These are phyloP conservation scores for Astraeus odoratus DNA, from an alignment of 768 basidiomycete species.

Conservation along the genomic window DNA sequence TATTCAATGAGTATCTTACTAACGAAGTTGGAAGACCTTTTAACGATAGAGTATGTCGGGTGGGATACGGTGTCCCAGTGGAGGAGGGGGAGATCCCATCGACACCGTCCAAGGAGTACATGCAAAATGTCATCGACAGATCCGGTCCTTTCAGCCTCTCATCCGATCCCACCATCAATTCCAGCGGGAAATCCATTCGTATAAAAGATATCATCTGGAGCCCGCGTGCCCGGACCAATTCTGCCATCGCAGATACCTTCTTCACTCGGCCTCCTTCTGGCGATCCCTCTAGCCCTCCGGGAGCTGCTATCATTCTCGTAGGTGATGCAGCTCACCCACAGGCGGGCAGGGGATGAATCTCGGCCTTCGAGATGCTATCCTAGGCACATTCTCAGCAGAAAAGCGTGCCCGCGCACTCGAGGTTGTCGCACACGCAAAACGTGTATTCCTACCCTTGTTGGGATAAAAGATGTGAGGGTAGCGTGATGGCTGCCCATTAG, in stretches of 20 bases:
- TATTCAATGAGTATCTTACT: slow-evolving; percentile 16
- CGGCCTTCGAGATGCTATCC: slow-evolving; percentile 40
- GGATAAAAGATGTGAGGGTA: slow-evolving; percentile 16
- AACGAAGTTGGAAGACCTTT: slow-evolving; percentile 3
- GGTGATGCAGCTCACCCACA: slow-evolving; percentile 51
- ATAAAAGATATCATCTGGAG: slow-evolving; percentile 38
- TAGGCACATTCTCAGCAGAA: slow-evolving; percentile 30
- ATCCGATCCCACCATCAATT: slow-evolving; percentile 30
- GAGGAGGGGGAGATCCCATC: slow-evolving; percentile 29
- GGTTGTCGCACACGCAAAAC: slow-evolving; percentile 39
- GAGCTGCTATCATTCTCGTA: slow-evolving; percentile 22
- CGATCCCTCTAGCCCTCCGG: slow-evolving; percentile 4
- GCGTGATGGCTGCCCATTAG: slow-evolving; percentile 23
- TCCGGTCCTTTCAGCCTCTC: slow-evolving; percentile 31
- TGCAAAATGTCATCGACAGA: slow-evolving; percentile 37
- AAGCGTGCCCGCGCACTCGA: slow-evolving; percentile 35
- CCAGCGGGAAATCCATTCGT: slow-evolving; percentile 19
- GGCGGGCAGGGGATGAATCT: slow-evolving; percentile 56
- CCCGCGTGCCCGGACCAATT: slow-evolving; percentile 40
- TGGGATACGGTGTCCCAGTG: slow-evolving; percentile 34
- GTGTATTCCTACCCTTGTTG: slow-evolving; percentile 18
- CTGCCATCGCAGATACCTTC: slow-evolving; percentile 35
- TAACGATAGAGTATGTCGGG: slow-evolving; percentile 28
- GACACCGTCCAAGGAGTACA: slow-evolving; percentile 32
- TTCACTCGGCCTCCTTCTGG: slow-evolving; percentile 24